Conservation (phyloP, 129 eudicot species). For the Lactuca sativa region DNA sequence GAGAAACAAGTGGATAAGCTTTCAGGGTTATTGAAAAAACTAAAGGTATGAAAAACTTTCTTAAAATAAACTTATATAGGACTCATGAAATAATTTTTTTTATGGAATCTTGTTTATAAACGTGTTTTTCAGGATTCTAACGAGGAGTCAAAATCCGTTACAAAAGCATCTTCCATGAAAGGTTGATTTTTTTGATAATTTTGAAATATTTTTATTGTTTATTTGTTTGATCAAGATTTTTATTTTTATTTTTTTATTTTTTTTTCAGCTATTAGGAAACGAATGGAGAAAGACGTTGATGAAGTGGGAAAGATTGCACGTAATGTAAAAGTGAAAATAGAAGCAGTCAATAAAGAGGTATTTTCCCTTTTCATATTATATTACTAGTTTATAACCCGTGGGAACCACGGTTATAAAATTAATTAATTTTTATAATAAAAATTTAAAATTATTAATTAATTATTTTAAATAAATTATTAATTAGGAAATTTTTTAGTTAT, state of each 20-base stretch:
- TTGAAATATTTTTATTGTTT: not conserved
- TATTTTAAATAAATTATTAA: too few species aligned
- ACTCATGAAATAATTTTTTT: not conserved
- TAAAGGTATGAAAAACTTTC: slow-evolving; percentile 50
- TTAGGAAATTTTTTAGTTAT: too few species aligned
- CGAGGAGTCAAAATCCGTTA: slow-evolving; percentile 93
- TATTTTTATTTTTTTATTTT: not conserved
- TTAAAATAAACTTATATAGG: not conserved
- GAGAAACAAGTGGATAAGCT: slow-evolving; percentile 79
- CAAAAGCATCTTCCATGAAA: slow-evolving; percentile 94
- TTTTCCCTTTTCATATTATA: slow-evolving; percentile 4
- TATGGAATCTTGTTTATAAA: slow-evolving; percentile 1
- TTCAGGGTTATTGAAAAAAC: slow-evolving; percentile 53
- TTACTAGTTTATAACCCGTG: too few species aligned
- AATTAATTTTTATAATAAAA: too few species aligned
- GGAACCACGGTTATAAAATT: too few species aligned
- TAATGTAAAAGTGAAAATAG: slow-evolving; percentile 67
- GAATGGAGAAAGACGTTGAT: slow-evolving; percentile 94
- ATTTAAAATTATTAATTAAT: too few species aligned
- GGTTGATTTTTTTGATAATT: slow-evolving; percentile 37
- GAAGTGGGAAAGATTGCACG: slow-evolving; percentile 95
- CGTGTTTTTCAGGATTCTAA: slow-evolving; percentile 64
- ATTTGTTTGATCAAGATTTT: slow-evolving; percentile 9
- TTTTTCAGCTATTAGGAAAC: slow-evolving; percentile 81
- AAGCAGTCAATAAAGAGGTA: slow-evolving; percentile 78